Conservation (phyloP, 495 filamentous ascomycete genomes). For the Xylaria bambusicola region DNA sequence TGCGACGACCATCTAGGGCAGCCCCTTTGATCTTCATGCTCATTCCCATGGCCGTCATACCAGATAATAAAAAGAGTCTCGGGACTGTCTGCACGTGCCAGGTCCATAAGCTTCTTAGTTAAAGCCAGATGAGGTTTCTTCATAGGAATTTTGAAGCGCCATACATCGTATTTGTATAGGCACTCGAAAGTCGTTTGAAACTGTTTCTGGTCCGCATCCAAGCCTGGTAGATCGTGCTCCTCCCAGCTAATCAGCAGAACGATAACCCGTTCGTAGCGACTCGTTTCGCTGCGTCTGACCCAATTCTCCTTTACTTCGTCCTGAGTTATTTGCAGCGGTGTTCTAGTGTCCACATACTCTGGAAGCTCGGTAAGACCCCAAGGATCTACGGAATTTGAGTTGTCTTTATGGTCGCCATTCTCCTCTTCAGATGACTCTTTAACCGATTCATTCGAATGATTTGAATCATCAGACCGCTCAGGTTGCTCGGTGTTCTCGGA, state of each 20-base stretch:
- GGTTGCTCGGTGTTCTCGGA: too few species aligned
- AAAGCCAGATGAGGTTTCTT: constrained; percentile 1
- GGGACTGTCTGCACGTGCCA: background rate
- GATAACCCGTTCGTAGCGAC: background rate
- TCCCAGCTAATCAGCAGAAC: constrained; percentile 4
- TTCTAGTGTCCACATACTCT: too few species aligned
- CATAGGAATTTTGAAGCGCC: background rate
- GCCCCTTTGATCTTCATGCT: background rate
- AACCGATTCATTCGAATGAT: too few species aligned
- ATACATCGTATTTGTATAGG: background rate
- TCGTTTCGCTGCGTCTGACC: background rate
- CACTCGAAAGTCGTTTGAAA: background rate
- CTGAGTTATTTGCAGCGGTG: too few species aligned
- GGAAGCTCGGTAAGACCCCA: too few species aligned
- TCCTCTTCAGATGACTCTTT: too few species aligned
- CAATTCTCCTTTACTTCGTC: background rate
- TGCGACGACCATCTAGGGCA: background rate
- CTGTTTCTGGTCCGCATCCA: background rate
- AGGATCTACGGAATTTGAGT: too few species aligned
- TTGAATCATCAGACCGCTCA: too few species aligned
- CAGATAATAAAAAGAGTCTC: background rate
- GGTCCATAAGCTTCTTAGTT: background rate
- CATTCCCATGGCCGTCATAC: background rate
- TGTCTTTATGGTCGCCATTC: too few species aligned
- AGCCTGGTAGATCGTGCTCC: background rate